Conservation (phyloP, 2,329 filamentous ascomycete genomes). For the Fusarium veterinarium region DNA sequence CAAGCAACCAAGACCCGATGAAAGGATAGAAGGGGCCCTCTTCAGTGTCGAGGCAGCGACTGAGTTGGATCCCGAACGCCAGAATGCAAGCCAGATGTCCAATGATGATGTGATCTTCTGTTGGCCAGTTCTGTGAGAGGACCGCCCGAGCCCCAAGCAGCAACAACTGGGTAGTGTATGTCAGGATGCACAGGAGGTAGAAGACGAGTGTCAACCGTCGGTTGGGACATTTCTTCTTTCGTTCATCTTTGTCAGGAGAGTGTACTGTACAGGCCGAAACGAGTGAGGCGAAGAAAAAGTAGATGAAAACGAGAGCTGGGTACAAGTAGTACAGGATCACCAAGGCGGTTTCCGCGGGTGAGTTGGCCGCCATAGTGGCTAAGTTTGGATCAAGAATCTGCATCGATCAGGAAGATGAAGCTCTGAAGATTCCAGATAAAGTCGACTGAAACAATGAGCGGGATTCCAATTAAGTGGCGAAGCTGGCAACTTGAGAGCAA, state of each 20-base stretch:
- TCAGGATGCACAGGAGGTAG: constrained; percentile 56
- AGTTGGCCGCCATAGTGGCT: constrained; percentile 31
- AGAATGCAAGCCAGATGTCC: constrained; percentile 71
- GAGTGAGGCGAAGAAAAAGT: constrained; percentile 68
- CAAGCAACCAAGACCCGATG: constrained; percentile 70
- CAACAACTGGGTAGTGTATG: constrained; percentile 61
- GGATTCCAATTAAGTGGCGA: neutral
- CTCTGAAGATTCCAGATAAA: neutral
- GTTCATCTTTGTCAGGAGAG: constrained; percentile 49
- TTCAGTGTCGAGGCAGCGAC: constrained; percentile 62
- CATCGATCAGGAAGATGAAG: neutral
- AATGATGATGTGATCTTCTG: constrained; percentile 63
- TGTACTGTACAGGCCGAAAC: constrained; percentile 67
- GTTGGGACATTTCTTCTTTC: constrained; percentile 30
- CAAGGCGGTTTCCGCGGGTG: constrained; percentile 30
- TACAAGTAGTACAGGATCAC: constrained; percentile 42
- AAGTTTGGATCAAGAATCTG: constrained; percentile 8
- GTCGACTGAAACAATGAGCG: neutral
- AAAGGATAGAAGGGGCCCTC: constrained; percentile 71
- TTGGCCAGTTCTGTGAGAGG: constrained; percentile 51
- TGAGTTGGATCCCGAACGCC: constrained; percentile 71
- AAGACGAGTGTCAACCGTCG: constrained; percentile 53
- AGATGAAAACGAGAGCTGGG: constrained; percentile 58
- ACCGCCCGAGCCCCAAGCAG: constrained; percentile 53
- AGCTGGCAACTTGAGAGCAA: neutral